Conservation (phyloP, 2,329 filamentous ascomycete genomes). For the Fusarium sp. region DNA sequence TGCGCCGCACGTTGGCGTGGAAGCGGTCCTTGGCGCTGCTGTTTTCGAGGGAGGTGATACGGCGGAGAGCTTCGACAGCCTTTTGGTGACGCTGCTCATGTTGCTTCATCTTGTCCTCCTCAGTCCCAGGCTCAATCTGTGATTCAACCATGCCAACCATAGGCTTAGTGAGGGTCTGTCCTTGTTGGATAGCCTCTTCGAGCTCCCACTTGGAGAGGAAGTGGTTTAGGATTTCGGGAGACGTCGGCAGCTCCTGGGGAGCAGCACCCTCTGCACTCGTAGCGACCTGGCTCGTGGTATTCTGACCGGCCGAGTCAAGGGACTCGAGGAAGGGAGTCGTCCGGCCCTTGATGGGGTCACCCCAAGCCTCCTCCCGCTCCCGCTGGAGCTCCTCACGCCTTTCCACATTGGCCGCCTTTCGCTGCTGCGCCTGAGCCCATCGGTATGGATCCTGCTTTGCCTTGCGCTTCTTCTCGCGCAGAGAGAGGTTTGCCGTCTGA, state of each 20-base stretch:
- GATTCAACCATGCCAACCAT: conserved; percentile 51
- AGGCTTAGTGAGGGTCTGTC: conserved; percentile 75
- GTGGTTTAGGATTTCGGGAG: conserved; percentile 76
- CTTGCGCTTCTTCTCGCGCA: conserved; percentile 72
- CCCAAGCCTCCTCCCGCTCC: conserved; percentile 73
- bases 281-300: conserved; percentile 49
- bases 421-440: conserved; percentile 82
- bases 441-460: conserved; percentile 84
- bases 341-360: conserved; percentile 83
- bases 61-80: conserved; percentile 79
- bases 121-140: conserved; percentile 56
- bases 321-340: conserved; percentile 86
- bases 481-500: conserved; percentile 73
- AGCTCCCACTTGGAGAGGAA: conserved; percentile 78
- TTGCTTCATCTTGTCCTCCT: conserved; percentile 51
- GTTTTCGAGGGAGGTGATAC: conserved; percentile 83
- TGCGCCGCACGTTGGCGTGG: conserved; percentile 85
- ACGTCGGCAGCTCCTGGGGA: conserved; percentile 58
- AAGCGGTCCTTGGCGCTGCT: conserved; percentile 82
- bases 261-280: conserved; percentile 58
- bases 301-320: conserved; percentile 74
- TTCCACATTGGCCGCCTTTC: conserved; percentile 84
- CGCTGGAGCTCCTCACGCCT: conserved; percentile 77
- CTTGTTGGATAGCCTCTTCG: conserved; percentile 72
- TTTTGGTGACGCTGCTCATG: conserved; percentile 71